Evolutionary conservation across 495 filamentous ascomycete genomes (phyloP).

Genomic region (Trichoderma asperelloides): DNA sequence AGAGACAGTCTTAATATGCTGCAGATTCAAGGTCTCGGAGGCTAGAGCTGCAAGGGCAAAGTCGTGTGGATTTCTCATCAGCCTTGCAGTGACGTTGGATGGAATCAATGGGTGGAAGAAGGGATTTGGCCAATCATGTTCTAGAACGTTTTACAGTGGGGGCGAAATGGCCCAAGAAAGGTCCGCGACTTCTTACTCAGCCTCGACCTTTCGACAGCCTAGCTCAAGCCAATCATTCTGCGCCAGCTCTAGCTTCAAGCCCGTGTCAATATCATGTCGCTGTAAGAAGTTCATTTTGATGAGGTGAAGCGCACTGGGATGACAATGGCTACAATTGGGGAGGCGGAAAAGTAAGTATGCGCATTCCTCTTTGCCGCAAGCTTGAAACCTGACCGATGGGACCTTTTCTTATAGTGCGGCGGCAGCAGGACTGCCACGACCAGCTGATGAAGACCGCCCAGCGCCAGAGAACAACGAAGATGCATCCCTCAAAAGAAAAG

Average conservation of each 20-base stretch:
- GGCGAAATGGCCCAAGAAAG: background rate
- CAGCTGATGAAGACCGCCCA: background rate
- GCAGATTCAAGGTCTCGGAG: background rate
- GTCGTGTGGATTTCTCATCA: slow-evolving; percentile 8
- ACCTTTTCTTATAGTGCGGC: background rate
- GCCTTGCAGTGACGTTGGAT: slow-evolving; percentile 7
- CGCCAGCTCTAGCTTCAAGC: background rate
- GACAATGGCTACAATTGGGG: slow-evolving; percentile 5
- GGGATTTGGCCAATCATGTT: background rate
- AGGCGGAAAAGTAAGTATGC: background rate
- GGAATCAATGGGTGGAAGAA: background rate
- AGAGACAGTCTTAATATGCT: slow-evolving; percentile 1
- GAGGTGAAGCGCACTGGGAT: background rate
- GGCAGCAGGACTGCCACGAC: background rate
- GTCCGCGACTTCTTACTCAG: background rate
- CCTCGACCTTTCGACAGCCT: background rate
- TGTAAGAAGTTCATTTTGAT: background rate
- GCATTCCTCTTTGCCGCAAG: background rate
- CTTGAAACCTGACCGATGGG: background rate
- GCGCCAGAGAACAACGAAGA: background rate
- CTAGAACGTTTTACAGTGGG: background rate
- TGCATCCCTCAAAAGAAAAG: slow-evolving; percentile 5
- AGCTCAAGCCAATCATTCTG: background rate
- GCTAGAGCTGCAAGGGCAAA: background rate
- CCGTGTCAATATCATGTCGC: background rate